Evolutionary conservation across 1,284 basidiomycete species (phyloP), one percentile per base, ranked within the genome.

Genomic region (Cryptococcus wingfieldii): DNA sequence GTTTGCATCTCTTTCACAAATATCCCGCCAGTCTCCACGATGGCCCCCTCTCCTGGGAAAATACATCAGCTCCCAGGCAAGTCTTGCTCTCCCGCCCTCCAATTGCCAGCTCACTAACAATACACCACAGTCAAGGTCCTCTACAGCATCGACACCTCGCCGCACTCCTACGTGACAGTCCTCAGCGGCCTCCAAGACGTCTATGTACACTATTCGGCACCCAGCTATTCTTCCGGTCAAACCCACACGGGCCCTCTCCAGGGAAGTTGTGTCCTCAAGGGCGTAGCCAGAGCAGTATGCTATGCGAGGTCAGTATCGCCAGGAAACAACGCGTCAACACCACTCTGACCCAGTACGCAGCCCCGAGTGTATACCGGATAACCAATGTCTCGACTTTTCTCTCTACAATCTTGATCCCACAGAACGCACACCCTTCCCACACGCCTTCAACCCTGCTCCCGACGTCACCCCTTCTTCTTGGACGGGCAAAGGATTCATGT

Each of bases 381-480:
- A 59, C 5, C 50, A 56, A 8, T 54, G 62, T 2, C 66, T 71
- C 41, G 73, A 75, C 50, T 75, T 70, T 53, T 69, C 70, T n/a
- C 66, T 75, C 13, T 75, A 75, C 68, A 69, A 67, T 53, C 65
- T 74, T 38, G 71, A 75, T 44, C 73, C 72, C 2, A 37, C 47
- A 1, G 51, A 54, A 27, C 49, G 51, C 12, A 45, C 50, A 18
- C 25, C 51, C 4, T 19, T 54, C 18, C 44, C 60, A 10, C 43
- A 59, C 10, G 64, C 64, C 9, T 59, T 65, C 41, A 53, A 58
- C 39, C 50, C 51, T 7, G 41, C 47, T 31, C 31, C 37, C 8
- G 52, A 52, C n/a, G 44, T 16, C 19, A 34, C 56, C 3, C 31
- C 31, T 34, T 55, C 58, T 4, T 58, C 61, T 13, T 75, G 71